Base-by-base conservation (phyloP, 441 rosid genomes). In the Syzygium syzygioides region DNA sequence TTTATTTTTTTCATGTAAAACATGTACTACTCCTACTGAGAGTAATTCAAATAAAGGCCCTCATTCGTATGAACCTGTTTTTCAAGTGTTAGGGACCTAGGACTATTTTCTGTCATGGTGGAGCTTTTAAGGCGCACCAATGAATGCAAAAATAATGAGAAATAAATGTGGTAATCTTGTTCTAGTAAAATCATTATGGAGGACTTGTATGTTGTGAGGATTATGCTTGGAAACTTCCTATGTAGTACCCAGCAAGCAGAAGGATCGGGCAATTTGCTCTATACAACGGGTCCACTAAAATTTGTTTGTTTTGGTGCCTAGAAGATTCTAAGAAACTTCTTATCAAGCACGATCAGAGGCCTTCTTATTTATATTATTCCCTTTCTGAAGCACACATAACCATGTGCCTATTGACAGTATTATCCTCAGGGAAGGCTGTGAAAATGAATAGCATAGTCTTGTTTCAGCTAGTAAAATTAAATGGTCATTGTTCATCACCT, bases 171-270 rank as follows among this genome's bases (percentile, higher is more conserved):
- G 62, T 59, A 32, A 18, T 85, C 59, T 19, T 85, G 66, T 85
- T 30, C 52, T 71, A 37, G 20, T 28, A 71, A 37, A 37, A 71
- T 71, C 28, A 37, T 37, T 71, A 23, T 20, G 83, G 52, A 71
- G 85, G n/a, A 52, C 45, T 85, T 55, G 10, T 19, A 26, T 64
- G 19, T 71, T 87, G 50, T 79, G 59, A 79, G 28, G 30, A 41
- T 86, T 64, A n/a, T 83, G 41, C 85, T 4, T 26, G 89, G 90
- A 86, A 55, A 87, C 88, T 91, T 89, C 91, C 88, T 50, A 37
- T 18, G 34, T 9, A 48, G 84, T 57, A 55, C 50, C 37, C 45
- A 64, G 26, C 32, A 34, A 62, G 79, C 37, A 71, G 83, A 37
- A 71, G 41, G 83, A 71, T 5, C 28, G 15, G 83, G n/a, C 28